phyloP scores from a whole-genome alignment of 2,329 filamentous ascomycete species.

The Dactylellina leptospora region DNA sequence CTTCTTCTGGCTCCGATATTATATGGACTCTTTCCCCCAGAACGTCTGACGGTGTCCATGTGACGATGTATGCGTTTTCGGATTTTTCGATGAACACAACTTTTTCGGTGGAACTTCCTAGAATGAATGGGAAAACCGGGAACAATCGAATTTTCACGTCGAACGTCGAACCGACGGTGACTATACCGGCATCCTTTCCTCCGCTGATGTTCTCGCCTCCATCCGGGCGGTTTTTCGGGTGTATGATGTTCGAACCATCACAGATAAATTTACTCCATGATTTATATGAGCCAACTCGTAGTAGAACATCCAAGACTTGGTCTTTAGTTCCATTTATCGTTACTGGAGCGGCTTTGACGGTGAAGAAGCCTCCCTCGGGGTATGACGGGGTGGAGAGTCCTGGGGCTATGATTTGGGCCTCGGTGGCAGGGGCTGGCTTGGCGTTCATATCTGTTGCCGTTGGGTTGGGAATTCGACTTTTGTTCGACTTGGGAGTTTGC shows the following conservation, averaged over 20 bases:
- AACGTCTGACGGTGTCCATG: conserved; percentile 2
- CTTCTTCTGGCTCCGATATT: conserved; percentile 33
- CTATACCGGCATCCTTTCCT: conserved; percentile 1
- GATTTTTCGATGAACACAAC: conserved; percentile 36
- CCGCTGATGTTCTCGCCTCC: not conserved
- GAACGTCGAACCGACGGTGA: conserved; percentile 24
- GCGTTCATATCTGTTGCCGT: conserved; percentile 18
- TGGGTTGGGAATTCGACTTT: not conserved
- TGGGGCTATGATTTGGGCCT: conserved; percentile 27
- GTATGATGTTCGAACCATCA: conserved; percentile 19
- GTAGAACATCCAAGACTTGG: conserved; percentile 37
- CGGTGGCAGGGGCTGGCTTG: conserved; percentile 30
- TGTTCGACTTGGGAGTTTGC: not conserved
- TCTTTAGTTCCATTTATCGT: conserved; percentile 44
- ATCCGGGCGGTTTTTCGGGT: conserved; percentile 7
- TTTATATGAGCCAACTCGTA: conserved; percentile 23
- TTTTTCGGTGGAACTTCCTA: conserved; percentile 2
- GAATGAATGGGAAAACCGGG: conserved; percentile 25
- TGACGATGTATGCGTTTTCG: conserved; percentile 19
- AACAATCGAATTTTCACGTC: conserved; percentile 28
- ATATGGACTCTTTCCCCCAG: conserved; percentile 37
- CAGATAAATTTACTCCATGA: conserved; percentile 41
- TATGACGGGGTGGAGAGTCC: conserved; percentile 35
- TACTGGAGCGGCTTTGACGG: conserved; percentile 37
- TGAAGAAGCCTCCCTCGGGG: conserved; percentile 44